A percentile compares a stretch with the other conserved stretches of the same genome.
These are phyloP conservation scores for Boletus rubroflammeus DNA, from an alignment of 768 basidiomycete species.

Conservation along the genomic window DNA sequence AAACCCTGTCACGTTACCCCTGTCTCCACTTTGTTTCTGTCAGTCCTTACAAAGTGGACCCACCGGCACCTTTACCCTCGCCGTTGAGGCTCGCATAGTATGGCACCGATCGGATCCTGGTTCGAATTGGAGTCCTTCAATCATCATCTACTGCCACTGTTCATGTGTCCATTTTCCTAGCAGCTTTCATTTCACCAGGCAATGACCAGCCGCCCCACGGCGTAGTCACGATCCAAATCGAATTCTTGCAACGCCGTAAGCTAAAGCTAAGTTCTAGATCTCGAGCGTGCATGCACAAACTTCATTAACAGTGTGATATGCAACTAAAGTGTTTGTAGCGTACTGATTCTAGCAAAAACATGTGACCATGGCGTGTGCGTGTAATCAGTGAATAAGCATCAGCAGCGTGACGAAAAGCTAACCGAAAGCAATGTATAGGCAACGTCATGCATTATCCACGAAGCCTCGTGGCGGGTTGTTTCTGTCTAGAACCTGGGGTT, in stretches of 20 bases:
- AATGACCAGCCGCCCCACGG: not conserved
- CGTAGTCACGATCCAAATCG: not conserved
- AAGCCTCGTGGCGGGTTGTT: constrained; percentile 20
- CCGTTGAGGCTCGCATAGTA: not conserved
- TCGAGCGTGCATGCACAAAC: not conserved
- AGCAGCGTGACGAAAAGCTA: not conserved
- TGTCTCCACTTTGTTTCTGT: constrained; percentile 1
- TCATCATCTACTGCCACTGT: not conserved
- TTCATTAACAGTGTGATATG: constrained; percentile 15
- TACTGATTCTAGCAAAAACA: constrained; percentile 12
- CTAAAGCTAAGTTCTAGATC: not conserved
- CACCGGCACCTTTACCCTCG: not conserved
- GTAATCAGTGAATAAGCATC: constrained; percentile 4
- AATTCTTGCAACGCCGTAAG: not conserved
- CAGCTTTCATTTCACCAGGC: not conserved
- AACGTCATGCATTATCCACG: constrained; percentile 24
- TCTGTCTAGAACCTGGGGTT: constrained; percentile 9
- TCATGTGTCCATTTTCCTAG: not conserved
- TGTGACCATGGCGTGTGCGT: not conserved
- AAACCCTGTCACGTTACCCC: not conserved
- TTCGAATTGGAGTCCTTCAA: not conserved
- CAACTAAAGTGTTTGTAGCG: constrained; percentile 16
- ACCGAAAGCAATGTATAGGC: constrained; percentile 3
- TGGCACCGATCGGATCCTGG: not conserved
- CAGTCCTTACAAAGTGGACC: not conserved